Evolutionary conservation across 2,329 filamentous ascomycete species (phyloP), one percentile per base, ranked within the genome.

Genomic region (Diaporthe citrichinensis): DNA sequence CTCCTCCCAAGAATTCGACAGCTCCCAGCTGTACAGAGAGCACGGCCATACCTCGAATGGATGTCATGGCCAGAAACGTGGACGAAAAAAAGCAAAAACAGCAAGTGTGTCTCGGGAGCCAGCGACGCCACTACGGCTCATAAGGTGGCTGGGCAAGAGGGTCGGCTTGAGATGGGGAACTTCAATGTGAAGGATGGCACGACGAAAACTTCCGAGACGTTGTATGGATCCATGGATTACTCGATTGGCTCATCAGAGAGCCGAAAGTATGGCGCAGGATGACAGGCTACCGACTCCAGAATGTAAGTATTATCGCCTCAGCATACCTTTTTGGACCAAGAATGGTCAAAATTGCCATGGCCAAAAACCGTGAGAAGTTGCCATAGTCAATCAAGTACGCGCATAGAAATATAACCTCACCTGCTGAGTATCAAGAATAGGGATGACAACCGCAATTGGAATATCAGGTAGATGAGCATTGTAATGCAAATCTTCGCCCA

Each of bases 71-170:
- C 61, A 36, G 28, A 49, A 17, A 14, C 9, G 9, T 67, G 61
- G 61, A 49, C 41, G 10, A 67, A 28, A 5, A 67, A 67, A 51
- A n/a, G 41, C 61, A 14, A 36, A 67, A 51, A 28, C 44, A 67
- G 61, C 23, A 34, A 49, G 17, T 28, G n/a, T 6, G 15, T 31
- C 2, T 46, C 59, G 17, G 25, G n/a, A 46, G 59, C 15, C 14
- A 65, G 59, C 23, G 59, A 31, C 15, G 36, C 36, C 23, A 41
- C 6, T 9, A 36, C 31, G 7, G 17, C 55, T 58, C 31, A 36
- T 36, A 6, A 41, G 5, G 23, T 34, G 5, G 58, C 36, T 41
- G 36, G 36, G 34, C 58, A 41, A 41, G 58, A 61, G 4, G 12
- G 20, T 34, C 61, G 28, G 17, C 61, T 65, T 17, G 61, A 49